Conservation (phyloP, 2,329 filamentous ascomycete species). For the Colletotrichum tropicale region DNA sequence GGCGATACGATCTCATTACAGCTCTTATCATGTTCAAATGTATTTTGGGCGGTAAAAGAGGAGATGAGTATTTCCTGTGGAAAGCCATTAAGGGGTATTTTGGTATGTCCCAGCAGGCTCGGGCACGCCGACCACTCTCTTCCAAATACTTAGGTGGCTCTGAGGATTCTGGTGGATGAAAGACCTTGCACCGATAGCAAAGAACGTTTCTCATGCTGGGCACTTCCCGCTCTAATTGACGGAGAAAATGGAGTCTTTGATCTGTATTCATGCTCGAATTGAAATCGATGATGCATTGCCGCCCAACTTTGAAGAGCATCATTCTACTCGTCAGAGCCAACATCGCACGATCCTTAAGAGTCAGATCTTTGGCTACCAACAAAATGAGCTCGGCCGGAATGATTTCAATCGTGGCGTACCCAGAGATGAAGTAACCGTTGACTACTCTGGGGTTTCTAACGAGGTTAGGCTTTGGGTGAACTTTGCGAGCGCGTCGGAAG, state of each 20-base stretch:
- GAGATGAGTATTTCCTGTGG: neutral
- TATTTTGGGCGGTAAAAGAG: neutral
- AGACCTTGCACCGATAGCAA: rapidly evolving
- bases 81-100: no score
- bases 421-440: neutral
- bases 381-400: neutral
- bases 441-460: neutral
- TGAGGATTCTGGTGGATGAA: neutral
- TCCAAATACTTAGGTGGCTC: neutral
- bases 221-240: rapidly evolving
- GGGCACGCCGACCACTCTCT: rapidly evolving
- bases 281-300: no score
- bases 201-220: rapidly evolving
- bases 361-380: rapidly evolving
- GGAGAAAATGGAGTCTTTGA: no score
- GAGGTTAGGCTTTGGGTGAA: neutral
- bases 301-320: neutral
- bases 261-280: no score
- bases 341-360: rapidly evolving
- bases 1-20: rapidly evolving
- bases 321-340: neutral
- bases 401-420: neutral
- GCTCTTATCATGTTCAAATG: rapidly evolving
- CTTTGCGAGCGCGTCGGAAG: neutral
- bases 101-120: neutral